Evolutionary conservation across 139 green algal genomes (phyloP), one percentile per base, ranked within the genome.

Genomic region (Chlorella sp.): DNA sequence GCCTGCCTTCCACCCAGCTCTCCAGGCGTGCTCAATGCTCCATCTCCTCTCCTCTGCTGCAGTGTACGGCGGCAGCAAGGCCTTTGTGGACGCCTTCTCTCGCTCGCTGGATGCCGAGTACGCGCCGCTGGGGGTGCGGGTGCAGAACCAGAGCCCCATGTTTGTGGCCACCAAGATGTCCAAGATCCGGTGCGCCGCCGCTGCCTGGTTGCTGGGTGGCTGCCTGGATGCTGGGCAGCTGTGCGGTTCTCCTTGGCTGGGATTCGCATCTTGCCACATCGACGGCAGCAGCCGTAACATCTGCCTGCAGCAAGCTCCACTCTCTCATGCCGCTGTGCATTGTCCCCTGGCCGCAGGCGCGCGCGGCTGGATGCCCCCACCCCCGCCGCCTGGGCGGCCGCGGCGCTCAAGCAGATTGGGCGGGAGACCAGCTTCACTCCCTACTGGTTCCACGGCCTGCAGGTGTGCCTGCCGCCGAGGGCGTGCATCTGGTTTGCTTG

Each of bases 121-220:
- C 60, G 18, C 13, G 11, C n/a, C 30, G 7, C 84, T 88, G 41
- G 90, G 90, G 26, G 90, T 98, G 51, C 80, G 87, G n/a, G 86
- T 96, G 28, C 95, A 98, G 73, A 89, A 93, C 84, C 91, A 96
- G 90, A 93, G 92, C 34, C 94, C 94, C 39, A 83, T 95, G 34
- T 97, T 91, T 88, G 94, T 98, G 32, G 92, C 92, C 20, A 96
- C 94, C 57, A 97, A 97, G 84, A 92, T 97, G 90, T 88, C 92
- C 41, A 98, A 97, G 87, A 98, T 97, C 85, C 73, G 94, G 38
- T 72, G 74, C 56, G 55, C 87, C 44, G 44, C 44, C 44, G 44
- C 44, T 51, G 44, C 44, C 44, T 51, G 44, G 44, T 51, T 51
- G 44, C 44, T 51, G 44, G 44, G 9, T 51, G 44, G 44, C 44